phyloP scores from a whole-genome alignment of 768 basidiomycete genomes.

The Kwoniella heveanensis region DNA sequence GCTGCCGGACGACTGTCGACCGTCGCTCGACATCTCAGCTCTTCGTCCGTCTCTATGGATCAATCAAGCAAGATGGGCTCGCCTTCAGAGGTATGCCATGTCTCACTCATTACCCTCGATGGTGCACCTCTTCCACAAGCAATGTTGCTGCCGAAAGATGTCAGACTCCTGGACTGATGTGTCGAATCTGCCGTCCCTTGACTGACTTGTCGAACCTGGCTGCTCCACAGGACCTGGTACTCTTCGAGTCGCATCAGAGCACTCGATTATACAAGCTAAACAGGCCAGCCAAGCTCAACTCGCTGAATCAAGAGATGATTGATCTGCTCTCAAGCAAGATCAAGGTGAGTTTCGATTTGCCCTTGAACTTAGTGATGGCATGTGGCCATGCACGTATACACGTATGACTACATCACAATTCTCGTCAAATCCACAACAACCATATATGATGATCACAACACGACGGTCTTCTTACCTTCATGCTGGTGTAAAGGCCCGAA shows the following conservation, averaged over 20 bases:
- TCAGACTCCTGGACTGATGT: no score
- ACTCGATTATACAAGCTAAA: conserved; percentile 75
- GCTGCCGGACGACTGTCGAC: conserved; percentile 24
- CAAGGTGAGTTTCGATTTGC: conserved; percentile 65
- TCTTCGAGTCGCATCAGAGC: conserved; percentile 40
- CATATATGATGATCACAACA: conserved; percentile 19
- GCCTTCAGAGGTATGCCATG: conserved; percentile 22
- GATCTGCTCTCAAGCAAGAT: conserved; percentile 69
- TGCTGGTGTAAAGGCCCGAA: conserved; percentile 22
- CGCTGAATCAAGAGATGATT: conserved; percentile 79
- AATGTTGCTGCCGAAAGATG: no score
- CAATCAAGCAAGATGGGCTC: conserved; percentile 19
- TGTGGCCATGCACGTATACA: no score
- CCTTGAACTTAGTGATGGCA: no score
- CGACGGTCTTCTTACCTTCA: conserved; percentile 22
- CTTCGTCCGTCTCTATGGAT: conserved; percentile 6
- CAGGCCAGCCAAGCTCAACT: conserved; percentile 76
- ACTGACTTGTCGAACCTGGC: neutral
- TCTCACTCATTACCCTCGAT: no score
- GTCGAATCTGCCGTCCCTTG: no score
- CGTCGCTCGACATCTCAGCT: conserved; percentile 32
- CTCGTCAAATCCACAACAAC: no score
- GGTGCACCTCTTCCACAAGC: no score
- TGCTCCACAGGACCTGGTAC: conserved; percentile 27
- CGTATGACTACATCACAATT: no score